These are phyloP conservation scores for Xylaria curta DNA, from an alignment of 495 filamentous ascomycete genomes.

Conservation along the genomic window DNA sequence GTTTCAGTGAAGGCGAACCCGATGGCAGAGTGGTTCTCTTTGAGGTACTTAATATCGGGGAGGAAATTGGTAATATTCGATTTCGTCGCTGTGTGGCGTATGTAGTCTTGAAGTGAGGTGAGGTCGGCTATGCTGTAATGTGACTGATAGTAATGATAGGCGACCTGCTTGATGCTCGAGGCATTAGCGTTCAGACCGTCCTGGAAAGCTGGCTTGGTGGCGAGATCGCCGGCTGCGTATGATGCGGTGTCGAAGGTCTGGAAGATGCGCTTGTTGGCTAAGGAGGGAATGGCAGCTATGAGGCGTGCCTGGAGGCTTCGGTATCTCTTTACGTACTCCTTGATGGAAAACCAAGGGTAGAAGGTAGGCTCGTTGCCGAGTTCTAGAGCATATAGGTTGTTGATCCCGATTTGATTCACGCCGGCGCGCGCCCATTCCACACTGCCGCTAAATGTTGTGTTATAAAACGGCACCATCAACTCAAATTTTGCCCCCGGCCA, in stretches of 20 bases:
- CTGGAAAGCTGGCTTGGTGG: slow-evolving; percentile 17
- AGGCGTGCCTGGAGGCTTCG: slow-evolving; percentile 16
- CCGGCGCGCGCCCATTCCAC: slow-evolving; percentile 1
- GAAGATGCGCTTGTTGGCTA: slow-evolving; percentile 25
- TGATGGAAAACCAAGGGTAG: slow-evolving; percentile 24
- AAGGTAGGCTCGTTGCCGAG: slow-evolving; percentile 29
- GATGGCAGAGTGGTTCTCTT: slow-evolving; percentile 4
- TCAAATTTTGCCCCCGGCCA: slow-evolving; percentile 3
- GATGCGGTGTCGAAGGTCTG: slow-evolving; percentile 29
- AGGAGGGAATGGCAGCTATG: slow-evolving; percentile 18
- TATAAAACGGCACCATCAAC: background rate
- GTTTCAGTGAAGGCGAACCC: slow-evolving; percentile 3
- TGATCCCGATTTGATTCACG: slow-evolving; percentile 8
- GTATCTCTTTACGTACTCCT: slow-evolving; percentile 27
- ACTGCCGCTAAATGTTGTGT: background rate
- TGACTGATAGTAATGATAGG: background rate
- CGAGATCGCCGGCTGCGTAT: background rate
- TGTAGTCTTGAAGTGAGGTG: background rate
- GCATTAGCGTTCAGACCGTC: background rate
- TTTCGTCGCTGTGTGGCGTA: slow-evolving; percentile 4
- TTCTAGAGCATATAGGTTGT: slow-evolving; percentile 23
- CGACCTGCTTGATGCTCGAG: slow-evolving; percentile 7
- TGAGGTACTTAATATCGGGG: background rate
- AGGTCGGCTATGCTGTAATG: background rate
- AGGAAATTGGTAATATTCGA: background rate